Percentiles rank a stretch among this genome's conserved stretches.
Evolutionary conservation across 1,139 yeast species (phyloP).

Genomic region (Suhomyces kunorum): DNA sequence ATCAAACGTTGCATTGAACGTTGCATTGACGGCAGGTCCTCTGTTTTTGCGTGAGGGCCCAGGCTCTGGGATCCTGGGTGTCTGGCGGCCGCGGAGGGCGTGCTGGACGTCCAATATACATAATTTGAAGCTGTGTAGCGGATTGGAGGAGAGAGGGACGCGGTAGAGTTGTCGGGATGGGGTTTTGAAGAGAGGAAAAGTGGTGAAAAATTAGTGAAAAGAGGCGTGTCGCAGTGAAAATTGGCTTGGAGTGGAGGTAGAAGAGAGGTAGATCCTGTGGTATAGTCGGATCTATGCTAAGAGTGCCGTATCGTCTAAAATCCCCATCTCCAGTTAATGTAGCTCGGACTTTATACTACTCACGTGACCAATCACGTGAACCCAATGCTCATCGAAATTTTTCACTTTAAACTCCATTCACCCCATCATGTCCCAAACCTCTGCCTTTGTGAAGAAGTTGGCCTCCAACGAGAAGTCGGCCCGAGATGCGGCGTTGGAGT

Average conservation of each 20-base stretch:
- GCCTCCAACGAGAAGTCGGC: conserved; percentile 80
- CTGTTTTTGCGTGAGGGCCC: not conserved
- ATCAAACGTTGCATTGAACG: no score
- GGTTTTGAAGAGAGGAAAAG: not conserved
- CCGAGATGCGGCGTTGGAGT: conserved; percentile 73
- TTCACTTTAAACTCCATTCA: conserved; percentile 1
- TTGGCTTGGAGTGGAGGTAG: not conserved
- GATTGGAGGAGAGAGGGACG: not conserved
- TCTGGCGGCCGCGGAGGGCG: not conserved
- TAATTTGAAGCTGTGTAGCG: not conserved
- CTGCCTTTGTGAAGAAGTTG: conserved; percentile 69
- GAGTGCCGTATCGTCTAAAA: no score
- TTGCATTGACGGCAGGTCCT: not conserved
- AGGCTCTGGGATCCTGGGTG: not conserved
- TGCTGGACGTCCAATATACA: conserved; percentile 1
- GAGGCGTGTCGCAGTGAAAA: no score
- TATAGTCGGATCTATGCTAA: no score
- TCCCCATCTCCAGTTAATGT: no score
- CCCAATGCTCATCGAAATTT: conserved; percentile 10
- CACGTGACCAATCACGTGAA: conserved; percentile 3
- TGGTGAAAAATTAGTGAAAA: not conserved
- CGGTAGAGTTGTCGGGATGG: no score
- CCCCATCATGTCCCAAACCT: conserved; percentile 29
- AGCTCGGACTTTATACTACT: not conserved
- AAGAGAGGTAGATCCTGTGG: no score